Evolutionary conservation across 2,329 filamentous ascomycete genomes (phyloP).

Genomic region (Fusarium anthophilum): DNA sequence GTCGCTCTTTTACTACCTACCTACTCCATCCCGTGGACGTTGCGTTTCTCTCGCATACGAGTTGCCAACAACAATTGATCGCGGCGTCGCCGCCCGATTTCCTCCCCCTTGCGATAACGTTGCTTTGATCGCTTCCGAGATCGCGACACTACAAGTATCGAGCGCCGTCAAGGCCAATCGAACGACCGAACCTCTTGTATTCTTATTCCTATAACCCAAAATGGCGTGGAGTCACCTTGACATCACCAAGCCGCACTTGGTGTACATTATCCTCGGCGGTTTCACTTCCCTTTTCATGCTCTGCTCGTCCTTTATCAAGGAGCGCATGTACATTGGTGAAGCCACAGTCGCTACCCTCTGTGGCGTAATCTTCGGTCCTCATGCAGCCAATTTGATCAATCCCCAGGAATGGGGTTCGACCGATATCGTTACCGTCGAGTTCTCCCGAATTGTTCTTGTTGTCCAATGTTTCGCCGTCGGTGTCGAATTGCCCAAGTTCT

Average conservation of each 20-base stretch:
- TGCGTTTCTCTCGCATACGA: constrained; percentile 8
- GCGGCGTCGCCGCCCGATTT: constrained; percentile 34
- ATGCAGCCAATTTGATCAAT: constrained; percentile 83
- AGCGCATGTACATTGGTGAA: constrained; percentile 98
- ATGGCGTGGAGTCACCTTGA: constrained; percentile 86
- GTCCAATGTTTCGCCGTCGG: constrained; percentile 94
- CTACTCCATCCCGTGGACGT: constrained; percentile 3
- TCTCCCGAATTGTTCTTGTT: constrained; percentile 87
- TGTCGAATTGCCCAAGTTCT: constrained; percentile 88
- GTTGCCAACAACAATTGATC: constrained; percentile 30
- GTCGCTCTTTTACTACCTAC: neutral
- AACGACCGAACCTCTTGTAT: constrained; percentile 9
- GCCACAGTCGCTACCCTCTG: constrained; percentile 91
- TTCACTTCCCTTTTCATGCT: constrained; percentile 99
- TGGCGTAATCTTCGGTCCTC: constrained; percentile 88
- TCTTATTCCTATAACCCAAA: constrained; percentile 15
- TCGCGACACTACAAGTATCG: constrained; percentile 19
- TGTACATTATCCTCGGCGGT: constrained; percentile 96
- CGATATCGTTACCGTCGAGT: constrained; percentile 88
- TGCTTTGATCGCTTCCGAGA: constrained; percentile 22
- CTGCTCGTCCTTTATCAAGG: constrained; percentile 97
- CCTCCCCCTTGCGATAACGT: constrained; percentile 24
- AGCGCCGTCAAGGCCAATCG: constrained; percentile 7
- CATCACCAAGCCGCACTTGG: constrained; percentile 95
- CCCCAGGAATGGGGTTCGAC: constrained; percentile 81